phyloP scores from a whole-genome alignment of 306 rosid species.

The Castanea crenata region DNA sequence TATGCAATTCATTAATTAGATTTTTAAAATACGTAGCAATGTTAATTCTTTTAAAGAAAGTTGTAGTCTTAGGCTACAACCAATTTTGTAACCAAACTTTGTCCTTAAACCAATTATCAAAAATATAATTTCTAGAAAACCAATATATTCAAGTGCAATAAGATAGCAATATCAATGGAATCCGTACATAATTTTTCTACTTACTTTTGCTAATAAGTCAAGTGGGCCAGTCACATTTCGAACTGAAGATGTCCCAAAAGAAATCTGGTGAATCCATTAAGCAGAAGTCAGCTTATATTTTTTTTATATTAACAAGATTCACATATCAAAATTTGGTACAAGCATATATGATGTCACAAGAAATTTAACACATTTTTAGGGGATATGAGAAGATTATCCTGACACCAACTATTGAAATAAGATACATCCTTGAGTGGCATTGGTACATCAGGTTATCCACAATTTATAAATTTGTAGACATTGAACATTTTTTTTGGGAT shows the following conservation, averaged over 20 bases:
- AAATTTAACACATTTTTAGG: not conserved
- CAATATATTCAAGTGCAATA: not conserved
- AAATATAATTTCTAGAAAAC: not conserved
- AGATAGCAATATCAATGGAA: not conserved
- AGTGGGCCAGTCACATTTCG: conserved; percentile 38
- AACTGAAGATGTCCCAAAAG: conserved; percentile 48
- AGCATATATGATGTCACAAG: not conserved
- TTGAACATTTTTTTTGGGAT: not conserved
- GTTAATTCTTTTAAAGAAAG: too few species aligned
- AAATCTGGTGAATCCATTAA: conserved; percentile 46
- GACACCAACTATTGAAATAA: not conserved
- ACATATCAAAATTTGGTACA: conserved; percentile 12
- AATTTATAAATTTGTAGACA: not conserved
- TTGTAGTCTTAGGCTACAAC: too few species aligned
- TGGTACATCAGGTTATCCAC: not conserved
- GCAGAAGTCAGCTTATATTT: conserved; percentile 27
- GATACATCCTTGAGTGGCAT: not conserved
- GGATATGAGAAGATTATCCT: not conserved
- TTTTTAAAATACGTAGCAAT: too few species aligned
- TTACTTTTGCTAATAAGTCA: conserved; percentile 53
- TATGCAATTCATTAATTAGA: too few species aligned
- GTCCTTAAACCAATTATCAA: not conserved
- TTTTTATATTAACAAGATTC: not conserved
- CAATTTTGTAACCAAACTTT: too few species aligned
- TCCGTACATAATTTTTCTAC: conserved; percentile 30